These are phyloP conservation scores for Leccinum rimulosum DNA, from an alignment of 768 basidiomycete species.

Conservation along the genomic window DNA sequence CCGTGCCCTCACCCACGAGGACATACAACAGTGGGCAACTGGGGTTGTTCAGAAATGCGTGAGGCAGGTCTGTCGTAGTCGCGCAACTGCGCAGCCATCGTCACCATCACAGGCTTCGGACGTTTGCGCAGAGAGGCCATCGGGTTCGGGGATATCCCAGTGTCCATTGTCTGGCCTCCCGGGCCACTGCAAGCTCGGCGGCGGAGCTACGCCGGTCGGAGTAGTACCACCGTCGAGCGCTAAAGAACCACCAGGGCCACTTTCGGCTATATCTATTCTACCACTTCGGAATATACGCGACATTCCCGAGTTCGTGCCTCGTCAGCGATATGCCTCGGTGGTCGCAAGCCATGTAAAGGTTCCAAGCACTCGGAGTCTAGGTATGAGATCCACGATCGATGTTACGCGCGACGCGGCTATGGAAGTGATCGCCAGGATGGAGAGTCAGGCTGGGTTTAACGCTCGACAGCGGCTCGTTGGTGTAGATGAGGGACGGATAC, in stretches of 20 bases:
- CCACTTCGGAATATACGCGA: slow-evolving; percentile 11
- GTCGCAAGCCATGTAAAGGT: neutral
- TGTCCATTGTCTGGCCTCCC: slow-evolving; percentile 25
- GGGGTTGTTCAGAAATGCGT: slow-evolving; percentile 27
- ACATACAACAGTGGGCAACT: slow-evolving; percentile 26
- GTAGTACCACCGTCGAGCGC: neutral
- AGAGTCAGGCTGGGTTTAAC: slow-evolving; percentile 14
- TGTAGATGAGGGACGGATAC: neutral
- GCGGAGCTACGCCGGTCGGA: neutral
- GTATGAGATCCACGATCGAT: slow-evolving; percentile 1
- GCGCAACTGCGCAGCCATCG: slow-evolving; percentile 5
- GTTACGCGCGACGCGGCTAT: slow-evolving; percentile 17
- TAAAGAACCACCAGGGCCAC: neutral
- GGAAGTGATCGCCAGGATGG: slow-evolving; percentile 24
- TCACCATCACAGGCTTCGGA: slow-evolving; percentile 29
- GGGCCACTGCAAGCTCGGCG: slow-evolving; percentile 18
- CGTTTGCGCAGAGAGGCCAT: slow-evolving; percentile 28
- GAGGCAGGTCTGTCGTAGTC: slow-evolving; percentile 15
- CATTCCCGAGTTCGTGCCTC: slow-evolving; percentile 29
- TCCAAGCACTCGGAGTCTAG: neutral
- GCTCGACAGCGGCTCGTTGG: slow-evolving; percentile 7
- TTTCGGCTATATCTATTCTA: neutral
- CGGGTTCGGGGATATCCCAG: slow-evolving; percentile 16
- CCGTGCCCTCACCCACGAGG: slow-evolving; percentile 20
- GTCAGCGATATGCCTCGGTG: slow-evolving; percentile 9